Evolutionary conservation across 768 basidiomycete genomes (phyloP).

Genomic region (Termitomyces sp.): DNA sequence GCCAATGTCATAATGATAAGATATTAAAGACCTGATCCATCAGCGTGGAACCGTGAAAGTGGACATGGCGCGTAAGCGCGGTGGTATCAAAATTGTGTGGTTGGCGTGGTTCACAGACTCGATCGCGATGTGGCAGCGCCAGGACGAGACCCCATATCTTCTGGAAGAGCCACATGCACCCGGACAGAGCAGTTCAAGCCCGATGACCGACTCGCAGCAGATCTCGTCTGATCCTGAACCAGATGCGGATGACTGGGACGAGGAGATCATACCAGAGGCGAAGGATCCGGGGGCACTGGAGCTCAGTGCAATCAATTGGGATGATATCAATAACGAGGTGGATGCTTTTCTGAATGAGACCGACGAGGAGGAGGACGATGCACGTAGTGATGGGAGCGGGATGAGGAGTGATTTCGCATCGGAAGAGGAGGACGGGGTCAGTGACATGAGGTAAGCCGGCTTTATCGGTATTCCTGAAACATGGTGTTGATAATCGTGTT

Average conservation of each 20-base stretch:
- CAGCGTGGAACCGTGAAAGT: conserved; percentile 93
- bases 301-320: conserved; percentile 71
- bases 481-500: not conserved
- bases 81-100: conserved; percentile 82
- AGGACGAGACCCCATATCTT: conserved; percentile 76
- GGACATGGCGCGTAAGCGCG: conserved; percentile 72
- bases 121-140: conserved; percentile 80
- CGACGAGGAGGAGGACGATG: conserved; percentile 60
- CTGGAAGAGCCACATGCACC: conserved; percentile 55
- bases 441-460: conserved; percentile 26
- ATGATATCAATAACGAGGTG: conserved; percentile 81
- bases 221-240: conserved; percentile 67
- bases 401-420: conserved; percentile 40
- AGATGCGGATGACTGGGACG: conserved; percentile 68
- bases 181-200: conserved; percentile 28
- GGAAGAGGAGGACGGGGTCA: conserved; percentile 58
- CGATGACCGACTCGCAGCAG: conserved; percentile 37
- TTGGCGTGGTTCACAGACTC: conserved; percentile 88
- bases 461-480: not conserved
- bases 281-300: conserved; percentile 37
- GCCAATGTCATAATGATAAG: not conserved
- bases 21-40: not conserved
- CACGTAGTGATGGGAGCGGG: conserved; percentile 36
- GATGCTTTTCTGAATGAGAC: conserved; percentile 85
- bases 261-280: conserved; percentile 28